Base-by-base conservation (phyloP, 768 basidiomycete genomes). In the Psilocybe subaeruginosa region DNA sequence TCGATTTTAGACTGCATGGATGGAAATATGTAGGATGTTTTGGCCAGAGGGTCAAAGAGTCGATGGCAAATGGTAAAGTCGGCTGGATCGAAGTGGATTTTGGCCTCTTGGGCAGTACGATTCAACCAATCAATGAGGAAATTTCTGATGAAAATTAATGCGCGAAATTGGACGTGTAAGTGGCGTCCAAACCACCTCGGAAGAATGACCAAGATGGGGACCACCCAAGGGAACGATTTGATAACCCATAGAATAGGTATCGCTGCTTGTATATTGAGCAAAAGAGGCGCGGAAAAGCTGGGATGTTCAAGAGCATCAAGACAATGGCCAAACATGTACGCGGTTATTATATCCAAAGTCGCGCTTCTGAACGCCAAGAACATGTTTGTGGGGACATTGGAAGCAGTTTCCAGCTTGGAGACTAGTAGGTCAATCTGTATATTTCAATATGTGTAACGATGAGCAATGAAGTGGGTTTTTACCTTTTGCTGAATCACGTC, bases 271-370 rank as follows among this genome's bases (percentile, higher is more conserved):
- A 78, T 72, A 35, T 70, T 69, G 12, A 72, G 37, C 12, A 80
- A 61, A 12, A 80, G 58, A 5, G 76, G 75, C 16, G 74, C 68
- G 12, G 65, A 64, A 60, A 83, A 82, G 8, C 70, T 68, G 3
- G 69, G 71, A 39, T 59, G 65, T 17, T 73, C 69, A 12, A 80
- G 66, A 8, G 73, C 69, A 49, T 76, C 67, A 31, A 72, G 61
- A 19, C 68, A 74, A 29, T 69, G 66, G 12, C 73, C 72, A 54
- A 82, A 81, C 64, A 76, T 76, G 62, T 80, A 79, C 5, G 74
- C 70, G 9, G 79, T 71, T 54, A 83, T 78, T 52, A 80, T 76
- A 61, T 82, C 82, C 62, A 80, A 66, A 8, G 79, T 74, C 12
- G 74, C 70, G 33, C 78, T 77, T 35, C 79, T 74, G 52, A 78